These are phyloP conservation scores for Akebia trifoliata DNA, from an alignment of 164 flowering plant genomes.

Conservation along the genomic window DNA sequence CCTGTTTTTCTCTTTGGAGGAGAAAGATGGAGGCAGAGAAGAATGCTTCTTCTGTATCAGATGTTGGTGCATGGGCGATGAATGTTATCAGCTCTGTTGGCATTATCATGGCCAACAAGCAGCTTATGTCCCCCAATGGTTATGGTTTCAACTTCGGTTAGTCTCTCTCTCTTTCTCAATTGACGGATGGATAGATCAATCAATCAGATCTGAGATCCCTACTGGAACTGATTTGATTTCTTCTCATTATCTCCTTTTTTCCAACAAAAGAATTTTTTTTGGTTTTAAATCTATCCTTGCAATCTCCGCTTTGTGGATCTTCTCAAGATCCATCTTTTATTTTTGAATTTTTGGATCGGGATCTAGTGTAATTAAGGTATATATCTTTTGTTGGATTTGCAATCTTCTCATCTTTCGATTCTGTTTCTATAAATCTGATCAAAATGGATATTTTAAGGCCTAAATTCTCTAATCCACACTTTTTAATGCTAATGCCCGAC, in stretches of 20 bases:
- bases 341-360: too few relatives aligned
- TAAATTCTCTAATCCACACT: neutral
- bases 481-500: too few relatives aligned
- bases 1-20: neutral
- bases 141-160: constrained; percentile 75
- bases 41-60: constrained; percentile 53
- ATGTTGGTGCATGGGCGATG: constrained; percentile 94
- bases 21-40: constrained; percentile 47
- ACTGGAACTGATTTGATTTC: too few relatives aligned
- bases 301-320: too few relatives aligned
- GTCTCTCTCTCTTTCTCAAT: constrained; percentile 11
- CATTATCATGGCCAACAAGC: constrained; percentile 91
- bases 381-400: too few relatives aligned
- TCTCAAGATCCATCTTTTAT: too few relatives aligned
- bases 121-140: constrained; percentile 79
- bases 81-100: constrained; percentile 86
- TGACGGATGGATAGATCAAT: neutral
- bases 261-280: neutral
- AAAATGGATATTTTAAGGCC: neutral
- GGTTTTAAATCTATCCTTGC: neutral
- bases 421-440: neutral
- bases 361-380: too few relatives aligned
- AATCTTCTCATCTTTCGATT: neutral
- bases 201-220: constrained; percentile 16
- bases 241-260: neutral